Evolutionary conservation across 169 alveolate species (phyloP), one percentile per base, ranked within the genome.

Genomic region (Cryptosporidium sp.): DNA sequence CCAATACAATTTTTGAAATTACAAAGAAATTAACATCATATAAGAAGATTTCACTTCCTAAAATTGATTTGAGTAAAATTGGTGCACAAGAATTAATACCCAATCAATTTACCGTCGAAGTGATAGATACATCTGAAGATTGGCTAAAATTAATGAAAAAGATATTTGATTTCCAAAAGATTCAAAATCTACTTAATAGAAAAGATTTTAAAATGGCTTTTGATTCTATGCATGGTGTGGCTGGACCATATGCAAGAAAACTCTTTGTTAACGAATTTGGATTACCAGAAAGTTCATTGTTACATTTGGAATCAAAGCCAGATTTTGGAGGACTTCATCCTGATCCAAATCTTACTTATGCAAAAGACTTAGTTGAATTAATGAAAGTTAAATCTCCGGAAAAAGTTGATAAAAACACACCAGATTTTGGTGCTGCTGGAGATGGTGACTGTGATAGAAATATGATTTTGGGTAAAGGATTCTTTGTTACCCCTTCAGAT

Each of bases 381-480:
- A 95, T 95, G 96, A 61, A 68, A 7, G 51, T 70, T 21, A 33
- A 42, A 31, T 18, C 62, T 1, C 93, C 93, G 7, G 61, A 65
- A 5, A 29, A 75, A 29, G 70, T 39, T 5, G 87, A 69, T 69
- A 94, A 85, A 80, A 70, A 68, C 29, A 93, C 95, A 8, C 98
- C 98, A 16, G 96, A 94, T 70, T 93, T 97, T 70, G 99, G 99
- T 29, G 98, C 98, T 44, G 99, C 99, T n/a, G 96, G 98, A 62
- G 99, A 97, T 91, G 99, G 99, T 1, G 99, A 98, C 91, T 97
- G 98, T 52, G 99, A 98, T 91, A 95, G 99, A 87, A 97, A 97
- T 91, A 98, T 98, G 98, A 95, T 98, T 53, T 93, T 97, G 39
- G 96, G 97, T 58, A 68, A 69, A 67, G 96, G 97, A 75, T 96